Conservation (phyloP, 116 monocot species). For the Zostera marina region DNA sequence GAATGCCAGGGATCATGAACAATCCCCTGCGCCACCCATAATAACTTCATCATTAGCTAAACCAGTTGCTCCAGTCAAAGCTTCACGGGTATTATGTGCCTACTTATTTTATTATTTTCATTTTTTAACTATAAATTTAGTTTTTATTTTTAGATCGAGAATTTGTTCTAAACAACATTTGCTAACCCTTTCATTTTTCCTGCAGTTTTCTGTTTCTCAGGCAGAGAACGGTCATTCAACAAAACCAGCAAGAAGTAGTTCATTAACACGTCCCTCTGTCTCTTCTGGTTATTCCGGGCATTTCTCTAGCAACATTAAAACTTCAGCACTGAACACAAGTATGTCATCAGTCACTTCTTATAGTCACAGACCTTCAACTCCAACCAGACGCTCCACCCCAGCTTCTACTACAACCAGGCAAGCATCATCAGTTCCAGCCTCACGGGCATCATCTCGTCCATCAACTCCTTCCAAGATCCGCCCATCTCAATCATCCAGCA, state of each 20-base stretch:
- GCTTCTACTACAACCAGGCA: neutral
- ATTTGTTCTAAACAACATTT: neutral
- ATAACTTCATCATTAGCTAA: conserved; percentile 12
- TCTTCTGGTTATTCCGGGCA: conserved; percentile 9
- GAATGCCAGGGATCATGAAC: conserved; percentile 25
- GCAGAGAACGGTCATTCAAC: conserved; percentile 27
- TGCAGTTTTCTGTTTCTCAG: conserved; percentile 47
- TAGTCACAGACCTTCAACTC: conserved; percentile 23
- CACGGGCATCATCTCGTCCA: conserved; percentile 31
- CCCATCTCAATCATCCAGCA: conserved; percentile 7
- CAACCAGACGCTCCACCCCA: conserved; percentile 2
- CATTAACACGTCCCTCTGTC: conserved; percentile 48
- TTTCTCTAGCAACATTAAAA: conserved; percentile 10
- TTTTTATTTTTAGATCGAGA: too few relatives aligned
- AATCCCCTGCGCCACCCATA: conserved; percentile 19
- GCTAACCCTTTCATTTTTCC: neutral
- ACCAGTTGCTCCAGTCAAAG: conserved; percentile 39
- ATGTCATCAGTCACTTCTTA: conserved; percentile 25
- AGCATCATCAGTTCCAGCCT: conserved; percentile 10
- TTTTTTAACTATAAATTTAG: neutral
- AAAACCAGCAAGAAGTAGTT: conserved; percentile 57
- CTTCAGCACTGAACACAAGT: conserved; percentile 51
- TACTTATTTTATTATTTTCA: neutral
- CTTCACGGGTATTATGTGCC: conserved; percentile 46
- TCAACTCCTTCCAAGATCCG: conserved; percentile 27